These are phyloP conservation scores for Phytophthora niederhauseri DNA, from an alignment of 352 stramenopile genomes.

Conservation along the genomic window DNA sequence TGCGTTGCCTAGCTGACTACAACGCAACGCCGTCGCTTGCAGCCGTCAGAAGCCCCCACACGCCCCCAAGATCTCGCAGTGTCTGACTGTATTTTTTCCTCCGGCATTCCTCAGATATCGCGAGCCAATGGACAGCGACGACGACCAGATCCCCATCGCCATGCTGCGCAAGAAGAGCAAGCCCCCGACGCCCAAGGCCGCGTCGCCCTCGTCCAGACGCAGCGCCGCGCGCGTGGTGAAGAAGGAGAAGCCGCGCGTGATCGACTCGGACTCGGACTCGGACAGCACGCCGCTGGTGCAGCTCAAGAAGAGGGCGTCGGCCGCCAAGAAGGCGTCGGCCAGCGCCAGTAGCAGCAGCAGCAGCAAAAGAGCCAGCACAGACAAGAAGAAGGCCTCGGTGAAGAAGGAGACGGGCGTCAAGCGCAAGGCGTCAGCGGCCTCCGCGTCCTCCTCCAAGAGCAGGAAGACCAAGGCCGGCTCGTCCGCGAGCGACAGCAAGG, in stretches of 20 bases:
- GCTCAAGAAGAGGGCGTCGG: slow-evolving; percentile 71
- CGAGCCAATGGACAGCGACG: slow-evolving; percentile 65
- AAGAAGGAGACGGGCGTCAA: slow-evolving; percentile 71
- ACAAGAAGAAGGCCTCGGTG: slow-evolving; percentile 37
- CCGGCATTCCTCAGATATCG: background rate
- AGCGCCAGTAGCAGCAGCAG: slow-evolving; percentile 22
- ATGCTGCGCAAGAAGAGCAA: slow-evolving; percentile 69
- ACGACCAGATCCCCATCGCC: slow-evolving; percentile 78
- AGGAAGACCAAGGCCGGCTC: slow-evolving; percentile 46
- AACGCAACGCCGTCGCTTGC: background rate
- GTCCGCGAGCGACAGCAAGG: slow-evolving; percentile 33
- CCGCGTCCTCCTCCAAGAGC: slow-evolving; percentile 44
- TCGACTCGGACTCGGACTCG: slow-evolving; percentile 72
- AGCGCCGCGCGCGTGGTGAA: slow-evolving; percentile 31
- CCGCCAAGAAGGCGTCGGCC: slow-evolving; percentile 51
- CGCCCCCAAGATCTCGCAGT: background rate
- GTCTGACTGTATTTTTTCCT: background rate
- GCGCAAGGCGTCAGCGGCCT: slow-evolving; percentile 43
- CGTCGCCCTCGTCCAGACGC: slow-evolving; percentile 15
- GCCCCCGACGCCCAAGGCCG: slow-evolving; percentile 25
- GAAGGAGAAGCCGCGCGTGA: slow-evolving; percentile 32
- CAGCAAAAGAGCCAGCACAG: slow-evolving; percentile 17
- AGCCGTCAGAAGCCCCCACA: background rate
- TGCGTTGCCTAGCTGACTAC: background rate
- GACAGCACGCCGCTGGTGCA: slow-evolving; percentile 82